phyloP scores from a whole-genome alignment of 192 early-diverging fungal genomes.

The Coemansia sp. region DNA sequence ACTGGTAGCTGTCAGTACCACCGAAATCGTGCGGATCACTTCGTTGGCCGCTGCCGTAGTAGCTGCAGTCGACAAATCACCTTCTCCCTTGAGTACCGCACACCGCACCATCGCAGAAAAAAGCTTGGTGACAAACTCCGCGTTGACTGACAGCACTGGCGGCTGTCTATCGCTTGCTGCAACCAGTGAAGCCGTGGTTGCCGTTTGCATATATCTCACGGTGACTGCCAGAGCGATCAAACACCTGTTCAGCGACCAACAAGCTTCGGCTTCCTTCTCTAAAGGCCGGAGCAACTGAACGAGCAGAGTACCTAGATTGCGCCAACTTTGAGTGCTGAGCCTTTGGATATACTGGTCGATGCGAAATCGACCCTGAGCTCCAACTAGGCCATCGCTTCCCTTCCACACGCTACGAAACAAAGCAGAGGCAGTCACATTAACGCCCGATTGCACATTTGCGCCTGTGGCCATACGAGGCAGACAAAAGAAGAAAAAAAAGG shows the following conservation, averaged over 20 bases:
- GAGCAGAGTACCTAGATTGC: constrained; percentile 35
- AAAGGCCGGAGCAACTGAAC: constrained; percentile 21
- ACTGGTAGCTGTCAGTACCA: background rate
- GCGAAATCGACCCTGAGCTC: constrained; percentile 13
- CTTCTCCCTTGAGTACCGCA: background rate
- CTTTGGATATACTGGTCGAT: constrained; percentile 11
- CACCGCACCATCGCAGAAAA: constrained; percentile 13
- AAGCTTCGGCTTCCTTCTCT: background rate
- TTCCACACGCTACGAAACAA: constrained; percentile 32
- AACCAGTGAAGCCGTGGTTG: background rate
- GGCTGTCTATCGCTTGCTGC: background rate
- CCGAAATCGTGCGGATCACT: constrained; percentile 3
- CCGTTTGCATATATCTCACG: constrained; percentile 31
- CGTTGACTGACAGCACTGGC: constrained; percentile 4
- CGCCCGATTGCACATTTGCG: background rate
- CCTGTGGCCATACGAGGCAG: background rate
- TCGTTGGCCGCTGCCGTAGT: background rate
- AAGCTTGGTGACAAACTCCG: constrained; percentile 20
- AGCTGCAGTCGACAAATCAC: background rate
- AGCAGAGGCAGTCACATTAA: background rate
- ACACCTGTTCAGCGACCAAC: constrained; percentile 12
- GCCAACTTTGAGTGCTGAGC: constrained; percentile 26
- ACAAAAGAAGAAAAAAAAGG: background rate
- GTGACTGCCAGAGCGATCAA: constrained; percentile 18
- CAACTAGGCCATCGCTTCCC: constrained; percentile 18